A percentile compares a stretch with the other conserved stretches of the same genome.
Evolutionary conservation across 2,329 filamentous ascomycete genomes (phyloP).

Genomic region (Scedosporium boydii): DNA sequence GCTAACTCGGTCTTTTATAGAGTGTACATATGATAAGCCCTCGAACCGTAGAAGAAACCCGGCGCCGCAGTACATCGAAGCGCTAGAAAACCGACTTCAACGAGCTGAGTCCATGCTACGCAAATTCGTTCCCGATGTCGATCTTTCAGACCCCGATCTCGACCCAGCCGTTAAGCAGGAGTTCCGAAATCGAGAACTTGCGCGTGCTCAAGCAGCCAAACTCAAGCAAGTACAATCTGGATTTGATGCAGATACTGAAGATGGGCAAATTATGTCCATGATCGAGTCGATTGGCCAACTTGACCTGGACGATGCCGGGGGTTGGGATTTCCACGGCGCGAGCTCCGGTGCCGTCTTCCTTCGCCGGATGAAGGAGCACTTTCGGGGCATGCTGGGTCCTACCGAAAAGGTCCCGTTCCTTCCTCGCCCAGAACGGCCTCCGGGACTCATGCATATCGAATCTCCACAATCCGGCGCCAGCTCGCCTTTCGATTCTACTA

Average conservation of each 20-base stretch:
- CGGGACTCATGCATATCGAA: constrained; percentile 51
- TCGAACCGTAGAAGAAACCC: constrained; percentile 87
- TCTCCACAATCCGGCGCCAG: constrained; percentile 56
- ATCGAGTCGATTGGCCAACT: constrained; percentile 85
- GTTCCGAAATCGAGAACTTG: constrained; percentile 45
- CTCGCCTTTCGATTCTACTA: constrained; percentile 51
- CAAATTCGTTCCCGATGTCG: constrained; percentile 72
- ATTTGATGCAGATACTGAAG: constrained; percentile 19
- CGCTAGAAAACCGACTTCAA: constrained; percentile 71
- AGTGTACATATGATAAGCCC: constrained; percentile 92
- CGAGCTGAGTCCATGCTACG: constrained; percentile 73
- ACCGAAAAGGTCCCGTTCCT: constrained; percentile 52
- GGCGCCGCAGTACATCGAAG: constrained; percentile 86
- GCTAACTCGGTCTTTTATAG: constrained; percentile 32
- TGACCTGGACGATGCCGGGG: constrained; percentile 81
- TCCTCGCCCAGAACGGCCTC: constrained; percentile 37
- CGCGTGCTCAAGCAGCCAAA: constrained; percentile 33
- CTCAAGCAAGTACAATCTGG: constrained; percentile 4
- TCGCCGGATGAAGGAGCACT: constrained; percentile 76
- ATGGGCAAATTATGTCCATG: constrained; percentile 82
- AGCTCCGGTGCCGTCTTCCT: constrained; percentile 89
- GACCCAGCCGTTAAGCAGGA: constrained; percentile 69
- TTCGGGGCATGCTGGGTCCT: constrained; percentile 64
- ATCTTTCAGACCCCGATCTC: constrained; percentile 75
- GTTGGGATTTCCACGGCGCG: constrained; percentile 91